A percentile compares a stretch with the other conserved stretches of the same genome.
These are phyloP conservation scores for Thozetella sp. DNA, from an alignment of 495 filamentous ascomycete species.

Conservation along the genomic window DNA sequence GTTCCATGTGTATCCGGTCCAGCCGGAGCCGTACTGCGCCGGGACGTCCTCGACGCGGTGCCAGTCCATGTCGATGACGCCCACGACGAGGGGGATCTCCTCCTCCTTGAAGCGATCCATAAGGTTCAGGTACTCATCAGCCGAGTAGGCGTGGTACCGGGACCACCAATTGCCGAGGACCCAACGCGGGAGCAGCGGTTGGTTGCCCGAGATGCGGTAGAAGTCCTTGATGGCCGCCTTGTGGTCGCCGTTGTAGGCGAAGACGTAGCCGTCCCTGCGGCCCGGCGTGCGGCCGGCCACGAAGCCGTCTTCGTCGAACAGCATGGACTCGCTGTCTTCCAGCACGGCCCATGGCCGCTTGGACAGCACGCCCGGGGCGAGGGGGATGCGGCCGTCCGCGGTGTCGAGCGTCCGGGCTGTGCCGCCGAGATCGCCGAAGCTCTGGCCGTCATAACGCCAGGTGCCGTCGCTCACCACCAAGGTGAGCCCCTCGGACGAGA, in stretches of 20 bases:
- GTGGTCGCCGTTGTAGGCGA: constrained; percentile 57
- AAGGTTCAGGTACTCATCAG: constrained; percentile 51
- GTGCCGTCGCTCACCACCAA: constrained; percentile 31
- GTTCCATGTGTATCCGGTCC: constrained; percentile 68
- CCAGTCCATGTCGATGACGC: constrained; percentile 66
- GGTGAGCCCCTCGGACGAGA: constrained; percentile 43
- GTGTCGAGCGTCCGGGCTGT: constrained; percentile 57
- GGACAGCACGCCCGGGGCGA: constrained; percentile 52
- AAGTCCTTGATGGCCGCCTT: constrained; percentile 54
- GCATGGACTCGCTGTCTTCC: constrained; percentile 58
- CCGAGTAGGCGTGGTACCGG: constrained; percentile 55
- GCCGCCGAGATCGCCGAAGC: constrained; percentile 46
- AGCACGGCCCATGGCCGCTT: constrained; percentile 45
- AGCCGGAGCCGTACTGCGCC: constrained; percentile 40
- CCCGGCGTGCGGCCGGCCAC: constrained; percentile 40
- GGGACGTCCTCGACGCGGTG: constrained; percentile 44
- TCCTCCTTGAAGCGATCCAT: constrained; percentile 49
- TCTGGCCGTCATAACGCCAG: constrained; percentile 50
- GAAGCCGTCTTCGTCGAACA: constrained; percentile 54
- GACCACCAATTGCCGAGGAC: constrained; percentile 68
- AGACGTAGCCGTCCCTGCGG: constrained; percentile 59
- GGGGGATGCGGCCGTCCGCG: constrained; percentile 44
- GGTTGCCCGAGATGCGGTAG: constrained; percentile 54
- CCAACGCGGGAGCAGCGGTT: constrained; percentile 58
- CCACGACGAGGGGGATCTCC: constrained; percentile 54